Evolutionary conservation across 1,284 basidiomycete genomes (phyloP).

Genomic region (Filobasidium uniguttulatum): DNA sequence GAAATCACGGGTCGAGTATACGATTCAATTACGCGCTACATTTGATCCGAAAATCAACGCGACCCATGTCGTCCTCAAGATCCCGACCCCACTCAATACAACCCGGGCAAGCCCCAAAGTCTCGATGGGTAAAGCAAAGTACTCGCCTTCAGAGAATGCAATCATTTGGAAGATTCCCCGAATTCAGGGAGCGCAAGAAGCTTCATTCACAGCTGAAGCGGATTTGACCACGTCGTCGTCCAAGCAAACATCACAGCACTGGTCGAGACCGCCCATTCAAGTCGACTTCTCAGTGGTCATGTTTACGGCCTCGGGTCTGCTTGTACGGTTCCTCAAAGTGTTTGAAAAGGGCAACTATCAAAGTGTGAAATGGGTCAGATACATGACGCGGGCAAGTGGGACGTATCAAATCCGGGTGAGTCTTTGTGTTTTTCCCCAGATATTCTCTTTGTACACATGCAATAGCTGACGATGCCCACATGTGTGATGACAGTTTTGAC

Average conservation of each 20-base stretch:
- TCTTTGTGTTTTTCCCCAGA: too few species aligned
- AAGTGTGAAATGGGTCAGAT: slow-evolving; percentile 83
- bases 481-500: too few species aligned
- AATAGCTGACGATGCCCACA: not conserved
- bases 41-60: slow-evolving; percentile 87
- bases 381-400: slow-evolving; percentile 75
- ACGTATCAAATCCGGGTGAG: slow-evolving; percentile 72
- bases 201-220: slow-evolving; percentile 70
- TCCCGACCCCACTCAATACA: slow-evolving; percentile 91
- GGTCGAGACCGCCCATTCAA: slow-evolving; percentile 94
- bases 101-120: slow-evolving; percentile 85
- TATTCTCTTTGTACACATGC: too few species aligned
- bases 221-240: slow-evolving; percentile 72
- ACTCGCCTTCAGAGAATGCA: slow-evolving; percentile 84
- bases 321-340: slow-evolving; percentile 94
- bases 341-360: slow-evolving; percentile 92
- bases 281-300: slow-evolving; percentile 91
- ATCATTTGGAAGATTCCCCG: slow-evolving; percentile 94
- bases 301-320: slow-evolving; percentile 90
- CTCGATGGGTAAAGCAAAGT: slow-evolving; percentile 87
- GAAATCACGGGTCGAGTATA: slow-evolving; percentile 81
- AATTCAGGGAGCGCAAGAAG: slow-evolving; percentile 84
- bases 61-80: slow-evolving; percentile 78
- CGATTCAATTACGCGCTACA: slow-evolving; percentile 73
- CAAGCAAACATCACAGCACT: slow-evolving; percentile 82